Conservation (phyloP, 2,329 filamentous ascomycete genomes). For the Paracoccidioides brasiliensis region DNA sequence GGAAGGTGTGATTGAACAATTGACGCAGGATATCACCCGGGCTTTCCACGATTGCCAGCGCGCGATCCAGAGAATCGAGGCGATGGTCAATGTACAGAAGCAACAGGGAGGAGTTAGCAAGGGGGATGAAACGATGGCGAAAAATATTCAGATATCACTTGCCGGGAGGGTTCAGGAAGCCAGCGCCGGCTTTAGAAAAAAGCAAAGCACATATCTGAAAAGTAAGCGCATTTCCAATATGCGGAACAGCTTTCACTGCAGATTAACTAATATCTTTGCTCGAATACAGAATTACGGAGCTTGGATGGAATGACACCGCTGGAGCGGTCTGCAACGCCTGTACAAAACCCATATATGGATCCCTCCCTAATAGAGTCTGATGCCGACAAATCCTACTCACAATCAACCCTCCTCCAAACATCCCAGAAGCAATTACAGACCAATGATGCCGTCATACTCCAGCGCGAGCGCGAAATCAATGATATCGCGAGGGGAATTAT, state of each 20-base stretch:
- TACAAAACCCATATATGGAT: constrained; percentile 59
- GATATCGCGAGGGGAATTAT: constrained; percentile 98
- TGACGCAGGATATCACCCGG: constrained; percentile 82
- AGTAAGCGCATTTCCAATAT: constrained; percentile 41
- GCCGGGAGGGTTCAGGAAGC: constrained; percentile 81
- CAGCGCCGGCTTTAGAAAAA: constrained; percentile 87
- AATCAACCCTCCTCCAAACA: constrained; percentile 73
- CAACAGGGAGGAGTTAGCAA: constrained; percentile 53
- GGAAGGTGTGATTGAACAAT: constrained; percentile 74
- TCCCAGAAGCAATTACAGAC: constrained; percentile 46
- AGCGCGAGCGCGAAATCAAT: constrained; percentile 92
- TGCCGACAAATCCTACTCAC: constrained; percentile 81
- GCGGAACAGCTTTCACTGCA: not conserved
- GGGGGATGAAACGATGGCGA: constrained; percentile 89
- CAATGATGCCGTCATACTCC: constrained; percentile 73
- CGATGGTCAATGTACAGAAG: constrained; percentile 70
- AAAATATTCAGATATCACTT: constrained; percentile 86
- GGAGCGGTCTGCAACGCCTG: constrained; percentile 37
- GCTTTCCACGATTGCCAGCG: constrained; percentile 83
- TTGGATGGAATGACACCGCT: constrained; percentile 50
- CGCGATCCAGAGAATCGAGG: constrained; percentile 75
- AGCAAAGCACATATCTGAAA: constrained; percentile 90
- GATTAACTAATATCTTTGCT: not conserved
- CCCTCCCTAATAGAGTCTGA: constrained; percentile 88
- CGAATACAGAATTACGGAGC: constrained; percentile 53